Evolutionary conservation across 2,329 filamentous ascomycete species (phyloP).

Genomic region (Boeremia lycopersici): DNA sequence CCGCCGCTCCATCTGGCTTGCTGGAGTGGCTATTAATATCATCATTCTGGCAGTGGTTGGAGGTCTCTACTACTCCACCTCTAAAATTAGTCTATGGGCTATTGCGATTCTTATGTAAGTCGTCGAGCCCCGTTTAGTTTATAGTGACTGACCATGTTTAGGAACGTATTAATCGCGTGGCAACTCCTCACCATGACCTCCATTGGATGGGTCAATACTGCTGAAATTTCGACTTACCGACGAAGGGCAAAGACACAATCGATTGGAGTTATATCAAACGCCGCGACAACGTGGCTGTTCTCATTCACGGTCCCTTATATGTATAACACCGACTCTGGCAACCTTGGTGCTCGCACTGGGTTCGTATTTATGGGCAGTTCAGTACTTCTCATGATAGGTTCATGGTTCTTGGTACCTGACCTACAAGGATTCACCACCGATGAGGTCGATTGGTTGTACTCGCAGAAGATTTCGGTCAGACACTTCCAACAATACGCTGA

Average conservation of each 20-base stretch:
- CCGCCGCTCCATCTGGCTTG: conserved; percentile 16
- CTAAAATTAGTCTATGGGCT: conserved; percentile 6
- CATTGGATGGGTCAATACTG: conserved; percentile 10
- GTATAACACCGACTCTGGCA: conserved; percentile 50
- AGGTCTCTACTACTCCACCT: conserved; percentile 5
- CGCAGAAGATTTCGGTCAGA: conserved; percentile 8
- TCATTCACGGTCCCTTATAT: conserved; percentile 49
- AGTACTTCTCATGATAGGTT: conserved; percentile 5
- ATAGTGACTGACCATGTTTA: neutral
- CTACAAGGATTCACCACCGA: conserved; percentile 7
- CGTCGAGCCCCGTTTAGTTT: neutral
- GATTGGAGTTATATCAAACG: conserved; percentile 8
- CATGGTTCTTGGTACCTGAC: conserved; percentile 12
- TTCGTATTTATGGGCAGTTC: conserved; percentile 43
- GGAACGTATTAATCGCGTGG: conserved; percentile 15
- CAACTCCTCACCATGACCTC: conserved; percentile 13
- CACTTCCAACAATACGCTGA: conserved; percentile 9
- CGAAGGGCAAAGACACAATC: conserved; percentile 9
- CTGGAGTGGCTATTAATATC: conserved; percentile 5
- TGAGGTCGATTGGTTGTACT: conserved; percentile 14
- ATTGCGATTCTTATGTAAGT: conserved; percentile 13
- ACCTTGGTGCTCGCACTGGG: conserved; percentile 50
- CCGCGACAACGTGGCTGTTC: conserved; percentile 8
- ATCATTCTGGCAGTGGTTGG: conserved; percentile 7
- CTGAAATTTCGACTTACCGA: conserved; percentile 8